These are phyloP conservation scores for Boletus pseudopeckii DNA, from an alignment of 768 basidiomycete genomes.

Conservation along the genomic window DNA sequence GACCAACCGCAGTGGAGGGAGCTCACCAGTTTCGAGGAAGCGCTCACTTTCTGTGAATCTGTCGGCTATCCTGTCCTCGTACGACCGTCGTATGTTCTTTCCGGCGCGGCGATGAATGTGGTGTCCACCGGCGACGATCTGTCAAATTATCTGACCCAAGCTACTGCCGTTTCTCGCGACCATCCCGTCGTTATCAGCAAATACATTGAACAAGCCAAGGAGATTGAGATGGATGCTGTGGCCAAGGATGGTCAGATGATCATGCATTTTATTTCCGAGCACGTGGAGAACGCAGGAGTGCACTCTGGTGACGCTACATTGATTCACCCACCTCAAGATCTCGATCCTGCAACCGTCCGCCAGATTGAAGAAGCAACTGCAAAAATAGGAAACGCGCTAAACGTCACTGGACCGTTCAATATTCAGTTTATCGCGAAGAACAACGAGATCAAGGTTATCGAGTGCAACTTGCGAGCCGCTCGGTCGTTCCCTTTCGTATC, in stretches of 20 bases:
- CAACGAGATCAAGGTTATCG: constrained; percentile 99
- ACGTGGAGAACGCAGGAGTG: constrained; percentile 98
- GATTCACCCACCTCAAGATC: constrained; percentile 96
- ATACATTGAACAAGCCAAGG: constrained; percentile 99
- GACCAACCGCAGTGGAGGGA: constrained; percentile 99
- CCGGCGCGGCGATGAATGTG: constrained; percentile 99
- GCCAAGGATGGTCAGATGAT: constrained; percentile 97
- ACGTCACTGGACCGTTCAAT: constrained; percentile 98
- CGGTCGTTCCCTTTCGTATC: constrained; percentile 99
- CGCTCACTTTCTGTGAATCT: constrained; percentile 82
- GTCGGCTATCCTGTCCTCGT: constrained; percentile 97
- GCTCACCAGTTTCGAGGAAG: constrained; percentile 86
- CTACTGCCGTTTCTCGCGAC: constrained; percentile 92
- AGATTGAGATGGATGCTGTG: constrained; percentile 99
- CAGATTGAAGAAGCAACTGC: constrained; percentile 96
- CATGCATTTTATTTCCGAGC: constrained; percentile 99
- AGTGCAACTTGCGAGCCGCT: constrained; percentile 97
- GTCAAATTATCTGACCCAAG: constrained; percentile 88
- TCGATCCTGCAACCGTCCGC: constrained; percentile 93
- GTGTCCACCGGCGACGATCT: constrained; percentile 92
- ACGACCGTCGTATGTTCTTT: constrained; percentile 97
- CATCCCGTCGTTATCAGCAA: constrained; percentile 98
- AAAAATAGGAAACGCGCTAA: constrained; percentile 96
- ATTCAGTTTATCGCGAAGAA: constrained; percentile 99
- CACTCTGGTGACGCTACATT: constrained; percentile 98